Percentiles rank a stretch among this genome's conserved stretches.
These are phyloP conservation scores for Raphidocelis subcapitata DNA, from an alignment of 139 green algal genomes.

Conservation along the genomic window DNA sequence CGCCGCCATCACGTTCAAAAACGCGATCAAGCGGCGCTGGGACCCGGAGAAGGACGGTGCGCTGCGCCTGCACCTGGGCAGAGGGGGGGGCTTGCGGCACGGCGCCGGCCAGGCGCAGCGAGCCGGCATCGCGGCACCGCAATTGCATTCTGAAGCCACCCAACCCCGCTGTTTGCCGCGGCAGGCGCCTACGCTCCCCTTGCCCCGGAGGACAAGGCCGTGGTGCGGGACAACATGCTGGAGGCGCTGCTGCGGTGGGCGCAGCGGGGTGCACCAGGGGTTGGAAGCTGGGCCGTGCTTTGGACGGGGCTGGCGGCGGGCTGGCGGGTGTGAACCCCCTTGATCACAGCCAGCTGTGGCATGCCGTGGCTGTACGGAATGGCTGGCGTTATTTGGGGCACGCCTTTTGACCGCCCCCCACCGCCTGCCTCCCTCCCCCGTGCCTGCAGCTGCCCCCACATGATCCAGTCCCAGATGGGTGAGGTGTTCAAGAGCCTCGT, in stretches of 20 bases:
- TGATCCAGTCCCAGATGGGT: conserved; percentile 75
- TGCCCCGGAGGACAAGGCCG: conserved; percentile 40
- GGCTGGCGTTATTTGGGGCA: background rate
- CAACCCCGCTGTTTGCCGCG: too few species aligned
- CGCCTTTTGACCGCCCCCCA: background rate
- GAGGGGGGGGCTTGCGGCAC: too few species aligned
- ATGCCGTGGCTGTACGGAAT: background rate
- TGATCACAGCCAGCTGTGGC: background rate
- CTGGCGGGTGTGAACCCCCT: background rate
- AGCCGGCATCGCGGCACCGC: too few species aligned
- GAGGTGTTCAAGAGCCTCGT: conserved; percentile 86
- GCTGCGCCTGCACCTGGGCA: too few species aligned
- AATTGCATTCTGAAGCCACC: too few species aligned
- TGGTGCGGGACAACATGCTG: conserved; percentile 74
- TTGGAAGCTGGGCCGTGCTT: background rate
- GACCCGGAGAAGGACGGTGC: conserved; percentile 22
- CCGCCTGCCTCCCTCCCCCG: background rate
- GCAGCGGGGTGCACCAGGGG: background rate
- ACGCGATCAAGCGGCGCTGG: conserved; percentile 85
- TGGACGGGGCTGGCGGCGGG: background rate
- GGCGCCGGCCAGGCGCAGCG: too few species aligned
- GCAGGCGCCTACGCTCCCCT: background rate
- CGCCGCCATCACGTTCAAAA: conserved; percentile 95
- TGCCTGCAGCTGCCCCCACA: conserved; percentile 47
- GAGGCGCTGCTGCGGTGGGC: conserved; percentile 66